Conservation (phyloP, 805 yeast species). For the Starmerella floris region DNA sequence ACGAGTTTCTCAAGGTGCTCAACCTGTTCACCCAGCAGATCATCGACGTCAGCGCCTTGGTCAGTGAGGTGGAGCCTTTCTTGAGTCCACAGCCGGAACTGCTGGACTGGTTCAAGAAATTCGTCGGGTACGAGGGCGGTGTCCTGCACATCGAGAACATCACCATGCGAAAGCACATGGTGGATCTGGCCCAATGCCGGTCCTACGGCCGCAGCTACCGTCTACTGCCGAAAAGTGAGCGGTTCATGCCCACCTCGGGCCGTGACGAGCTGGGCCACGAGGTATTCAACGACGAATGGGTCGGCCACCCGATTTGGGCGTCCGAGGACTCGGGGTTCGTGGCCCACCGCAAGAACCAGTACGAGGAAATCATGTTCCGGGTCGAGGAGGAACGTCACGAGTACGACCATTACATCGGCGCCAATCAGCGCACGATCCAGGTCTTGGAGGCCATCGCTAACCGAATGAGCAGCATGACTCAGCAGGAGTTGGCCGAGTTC, state of each 20-base stretch:
- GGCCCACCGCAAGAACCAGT: slow-evolving; percentile 97
- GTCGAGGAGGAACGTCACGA: slow-evolving; percentile 97
- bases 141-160: slow-evolving; percentile 84
- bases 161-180: slow-evolving; percentile 71
- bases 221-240: slow-evolving; percentile 81
- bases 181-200: slow-evolving; percentile 81
- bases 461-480: slow-evolving; percentile 81
- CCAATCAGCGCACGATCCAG: slow-evolving; percentile 87
- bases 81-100: slow-evolving; percentile 70
- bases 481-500: slow-evolving; percentile 75
- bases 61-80: slow-evolving; percentile 72
- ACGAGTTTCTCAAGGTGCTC: slow-evolving; percentile 79
- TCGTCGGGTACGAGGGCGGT: slow-evolving; percentile 76
- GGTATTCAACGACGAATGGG: slow-evolving; percentile 97
- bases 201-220: slow-evolving; percentile 93
- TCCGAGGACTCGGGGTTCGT: slow-evolving; percentile 97
- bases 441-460: slow-evolving; percentile 90
- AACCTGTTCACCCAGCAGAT: slow-evolving; percentile 83
- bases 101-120: slow-evolving; percentile 79
- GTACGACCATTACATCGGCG: slow-evolving; percentile 90
- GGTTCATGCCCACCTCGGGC: slow-evolving; percentile 94
- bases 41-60: slow-evolving; percentile 67
- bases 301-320: slow-evolving; percentile 99
- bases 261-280: slow-evolving; percentile 99
- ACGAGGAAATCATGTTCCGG: slow-evolving; percentile 87